Evolutionary conservation across 306 rosid genomes (phyloP).

Genomic region (Begonia peltatifolia): DNA sequence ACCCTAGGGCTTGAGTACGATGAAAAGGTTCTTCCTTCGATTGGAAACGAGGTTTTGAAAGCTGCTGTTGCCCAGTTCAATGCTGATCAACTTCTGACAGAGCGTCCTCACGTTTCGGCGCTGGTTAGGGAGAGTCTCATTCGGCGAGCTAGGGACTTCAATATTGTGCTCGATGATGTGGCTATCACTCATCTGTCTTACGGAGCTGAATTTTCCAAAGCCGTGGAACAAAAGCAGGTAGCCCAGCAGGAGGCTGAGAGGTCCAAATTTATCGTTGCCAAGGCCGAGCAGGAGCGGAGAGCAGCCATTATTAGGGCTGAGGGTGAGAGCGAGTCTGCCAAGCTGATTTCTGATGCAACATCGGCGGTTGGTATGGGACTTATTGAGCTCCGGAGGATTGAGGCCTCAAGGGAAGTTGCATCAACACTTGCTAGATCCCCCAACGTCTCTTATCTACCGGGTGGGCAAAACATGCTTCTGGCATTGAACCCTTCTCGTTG

Average conservation of each 20-base stretch:
- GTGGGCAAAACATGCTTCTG: constrained; percentile 40
- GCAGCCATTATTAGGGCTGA: constrained; percentile 86
- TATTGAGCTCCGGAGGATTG: constrained; percentile 78
- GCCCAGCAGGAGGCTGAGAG: constrained; percentile 98
- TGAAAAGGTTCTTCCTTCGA: constrained; percentile 87
- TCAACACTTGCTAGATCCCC: constrained; percentile 69
- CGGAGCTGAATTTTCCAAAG: constrained; percentile 60
- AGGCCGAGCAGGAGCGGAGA: constrained; percentile 88
- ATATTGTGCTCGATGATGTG: constrained; percentile 72
- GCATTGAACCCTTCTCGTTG: constrained; percentile 58
- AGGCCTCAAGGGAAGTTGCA: constrained; percentile 79
- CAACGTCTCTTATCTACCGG: constrained; percentile 64
- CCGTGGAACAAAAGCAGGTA: constrained; percentile 92
- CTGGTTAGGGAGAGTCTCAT: constrained; percentile 67
- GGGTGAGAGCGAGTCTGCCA: constrained; percentile 86
- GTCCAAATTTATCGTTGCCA: constrained; percentile 79
- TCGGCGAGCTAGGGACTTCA: constrained; percentile 68
- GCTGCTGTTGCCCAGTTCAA: constrained; percentile 88
- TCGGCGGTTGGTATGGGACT: constrained; percentile 49
- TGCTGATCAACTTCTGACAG: constrained; percentile 88
- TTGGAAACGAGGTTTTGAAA: constrained; percentile 80
- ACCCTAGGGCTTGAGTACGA: constrained; percentile 90
- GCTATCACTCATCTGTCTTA: constrained; percentile 81
- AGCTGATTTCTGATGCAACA: constrained; percentile 80
- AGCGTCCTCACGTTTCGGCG: constrained; percentile 74